Conservation (phyloP, 129 eudicot species). For the Artemisia annua region DNA sequence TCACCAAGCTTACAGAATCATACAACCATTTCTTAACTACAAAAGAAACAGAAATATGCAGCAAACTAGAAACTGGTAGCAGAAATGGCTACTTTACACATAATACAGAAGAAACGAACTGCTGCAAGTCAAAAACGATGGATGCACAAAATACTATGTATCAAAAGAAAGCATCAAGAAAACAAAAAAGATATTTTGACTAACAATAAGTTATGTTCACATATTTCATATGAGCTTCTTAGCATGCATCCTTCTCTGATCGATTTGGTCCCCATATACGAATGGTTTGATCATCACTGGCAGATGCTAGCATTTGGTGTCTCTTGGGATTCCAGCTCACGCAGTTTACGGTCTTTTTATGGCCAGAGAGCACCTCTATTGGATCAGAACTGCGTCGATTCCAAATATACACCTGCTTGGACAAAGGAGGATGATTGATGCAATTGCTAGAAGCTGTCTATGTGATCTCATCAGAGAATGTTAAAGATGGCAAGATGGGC, state of each 20-base stretch:
- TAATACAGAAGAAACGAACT: slow-evolving; percentile 23
- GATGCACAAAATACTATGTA: slow-evolving; percentile 20
- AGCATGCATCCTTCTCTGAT: slow-evolving; percentile 19
- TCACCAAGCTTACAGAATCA: not conserved
- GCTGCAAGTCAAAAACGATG: slow-evolving; percentile 20
- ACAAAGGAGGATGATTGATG: not conserved
- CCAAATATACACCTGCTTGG: slow-evolving; percentile 82
- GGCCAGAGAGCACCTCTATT: slow-evolving; percentile 71
- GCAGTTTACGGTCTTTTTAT: slow-evolving; percentile 77
- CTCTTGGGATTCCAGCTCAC: slow-evolving; percentile 94
- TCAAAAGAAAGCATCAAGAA: slow-evolving; percentile 22
- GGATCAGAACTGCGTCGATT: slow-evolving; percentile 60
- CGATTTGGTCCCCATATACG: slow-evolving; percentile 94
- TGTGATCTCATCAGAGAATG: not conserved
- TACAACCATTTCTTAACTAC: slow-evolving; percentile 11
- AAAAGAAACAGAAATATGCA: slow-evolving; percentile 7
- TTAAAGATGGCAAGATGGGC: too few species aligned
- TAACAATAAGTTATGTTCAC: slow-evolving; percentile 9
- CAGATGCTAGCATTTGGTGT: slow-evolving; percentile 86
- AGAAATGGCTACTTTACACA: slow-evolving; percentile 28
- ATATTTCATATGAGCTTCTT: not conserved
- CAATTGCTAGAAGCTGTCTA: not conserved
- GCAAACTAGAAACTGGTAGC: not conserved
- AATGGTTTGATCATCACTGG: slow-evolving; percentile 88
- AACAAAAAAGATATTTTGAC: slow-evolving; percentile 23